Percentiles rank a stretch among this genome's conserved stretches.
Evolutionary conservation across 352 stramenopile genomes (phyloP).

Genomic region (Phytophthora constricta): DNA sequence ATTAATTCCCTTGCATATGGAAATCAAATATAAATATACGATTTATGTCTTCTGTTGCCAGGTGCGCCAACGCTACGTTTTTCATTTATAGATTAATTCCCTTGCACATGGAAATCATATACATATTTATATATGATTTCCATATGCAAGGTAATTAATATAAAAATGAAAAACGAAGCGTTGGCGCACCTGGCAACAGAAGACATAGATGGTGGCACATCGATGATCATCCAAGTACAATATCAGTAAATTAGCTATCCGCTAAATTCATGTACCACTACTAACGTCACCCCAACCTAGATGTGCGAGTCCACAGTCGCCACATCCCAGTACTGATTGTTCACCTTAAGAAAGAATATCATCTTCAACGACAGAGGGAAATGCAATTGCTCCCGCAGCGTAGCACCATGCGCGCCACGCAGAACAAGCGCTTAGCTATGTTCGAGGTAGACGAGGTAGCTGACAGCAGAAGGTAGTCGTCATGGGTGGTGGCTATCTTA

Average conservation of each 20-base stretch:
- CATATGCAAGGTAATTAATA: not conserved
- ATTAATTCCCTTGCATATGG: too few relatives aligned
- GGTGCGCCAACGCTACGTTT: too few relatives aligned
- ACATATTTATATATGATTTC: not conserved
- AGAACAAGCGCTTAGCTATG: conserved; percentile 14
- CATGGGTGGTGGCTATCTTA: not conserved
- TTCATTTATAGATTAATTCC: too few relatives aligned
- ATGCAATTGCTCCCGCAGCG: conserved; percentile 2
- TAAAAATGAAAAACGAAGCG: not conserved
- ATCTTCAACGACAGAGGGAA: conserved; percentile 1
- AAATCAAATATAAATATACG: not conserved
- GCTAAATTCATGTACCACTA: not conserved
- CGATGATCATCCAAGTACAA: too few relatives aligned
- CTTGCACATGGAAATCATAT: not conserved
- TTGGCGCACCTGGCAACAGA: too few relatives aligned
- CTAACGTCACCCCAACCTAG: too few relatives aligned
- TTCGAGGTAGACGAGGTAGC: conserved; percentile 5
- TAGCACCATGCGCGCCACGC: not conserved
- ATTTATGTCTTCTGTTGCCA: too few relatives aligned
- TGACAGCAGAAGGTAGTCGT: not conserved
- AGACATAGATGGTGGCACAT: too few relatives aligned
- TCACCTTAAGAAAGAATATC: conserved; percentile 11
- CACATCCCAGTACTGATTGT: conserved; percentile 11
- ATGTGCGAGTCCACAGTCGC: conserved; percentile 4
- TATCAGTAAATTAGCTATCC: not conserved